phyloP scores from a whole-genome alignment of 2,329 filamentous ascomycete species.

The Ceratocystis ficicola region DNA sequence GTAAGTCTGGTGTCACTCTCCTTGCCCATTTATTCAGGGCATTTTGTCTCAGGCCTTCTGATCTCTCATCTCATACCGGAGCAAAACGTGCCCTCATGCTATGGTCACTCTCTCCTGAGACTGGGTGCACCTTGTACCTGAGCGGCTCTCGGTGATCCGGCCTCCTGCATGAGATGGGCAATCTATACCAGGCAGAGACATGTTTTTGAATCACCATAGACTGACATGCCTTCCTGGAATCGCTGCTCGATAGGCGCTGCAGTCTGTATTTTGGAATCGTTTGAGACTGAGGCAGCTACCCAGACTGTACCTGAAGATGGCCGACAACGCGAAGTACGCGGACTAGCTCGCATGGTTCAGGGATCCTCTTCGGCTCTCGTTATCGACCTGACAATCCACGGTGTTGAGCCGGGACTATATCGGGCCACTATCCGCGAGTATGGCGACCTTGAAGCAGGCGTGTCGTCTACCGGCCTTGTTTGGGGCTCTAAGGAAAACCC shows the following conservation, averaged over 20 bases:
- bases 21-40: background rate
- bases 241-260: conserved; percentile 48
- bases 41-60: conserved; percentile 3
- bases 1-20: conserved; percentile 34
- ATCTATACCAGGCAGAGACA: background rate
- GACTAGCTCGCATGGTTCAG: conserved; percentile 87
- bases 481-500: conserved; percentile 41
- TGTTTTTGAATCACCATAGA: conserved; percentile 4
- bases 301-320: conserved; percentile 29
- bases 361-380: conserved; percentile 67
- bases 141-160: conserved; percentile 11
- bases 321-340: conserved; percentile 53
- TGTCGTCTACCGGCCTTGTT: conserved; percentile 67
- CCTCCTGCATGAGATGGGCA: conserved; percentile 2
- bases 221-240: background rate
- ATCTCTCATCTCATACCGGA: conserved; percentile 4
- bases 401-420: conserved; percentile 70
- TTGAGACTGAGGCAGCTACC: conserved; percentile 44
- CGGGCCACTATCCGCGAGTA: conserved; percentile 72
- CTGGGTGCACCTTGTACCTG: background rate
- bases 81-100: background rate
- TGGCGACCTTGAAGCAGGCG: conserved; percentile 76
- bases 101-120: background rate
- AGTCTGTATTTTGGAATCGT: conserved; percentile 90
- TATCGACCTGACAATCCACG: conserved; percentile 75